Evolutionary conservation across 2,329 filamentous ascomycete genomes (phyloP).

Genomic region (Cladosporium velox): DNA sequence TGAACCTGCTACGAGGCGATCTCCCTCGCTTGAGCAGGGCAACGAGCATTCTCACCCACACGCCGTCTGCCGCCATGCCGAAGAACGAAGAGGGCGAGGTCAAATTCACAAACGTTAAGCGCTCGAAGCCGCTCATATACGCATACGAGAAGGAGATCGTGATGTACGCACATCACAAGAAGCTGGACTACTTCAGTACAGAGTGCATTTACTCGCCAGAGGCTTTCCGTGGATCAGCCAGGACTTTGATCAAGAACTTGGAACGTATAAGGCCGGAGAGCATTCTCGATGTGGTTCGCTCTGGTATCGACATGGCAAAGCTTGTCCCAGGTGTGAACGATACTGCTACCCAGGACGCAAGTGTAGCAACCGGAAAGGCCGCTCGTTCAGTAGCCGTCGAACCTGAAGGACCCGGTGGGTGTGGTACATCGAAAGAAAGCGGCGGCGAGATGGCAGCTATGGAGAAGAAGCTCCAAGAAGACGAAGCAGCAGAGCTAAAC

Average conservation of each 20-base stretch:
- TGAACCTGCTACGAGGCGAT: constrained; percentile 93
- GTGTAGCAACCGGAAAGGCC: constrained; percentile 1
- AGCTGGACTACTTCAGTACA: constrained; percentile 95
- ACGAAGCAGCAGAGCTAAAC: constrained; percentile 59
- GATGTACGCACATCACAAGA: constrained; percentile 94
- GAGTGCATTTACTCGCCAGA: constrained; percentile 99
- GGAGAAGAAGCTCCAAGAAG: constrained; percentile 69
- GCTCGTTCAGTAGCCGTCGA: constrained; percentile 37
- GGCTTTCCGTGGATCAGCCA: constrained; percentile 89
- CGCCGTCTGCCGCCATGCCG: constrained; percentile 44
- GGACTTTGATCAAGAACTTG: constrained; percentile 90
- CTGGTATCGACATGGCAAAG: constrained; percentile 92
- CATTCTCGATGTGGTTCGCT: constrained; percentile 90
- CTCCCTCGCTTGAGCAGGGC: constrained; percentile 82
- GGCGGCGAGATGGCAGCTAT: constrained; percentile 80
- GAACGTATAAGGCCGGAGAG: constrained; percentile 91
- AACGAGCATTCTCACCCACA: constrained; percentile 78
- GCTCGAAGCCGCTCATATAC: constrained; percentile 96
- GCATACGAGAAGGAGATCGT: constrained; percentile 99
- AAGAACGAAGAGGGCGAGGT: constrained; percentile 28
- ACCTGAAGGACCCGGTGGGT: constrained; percentile 69
- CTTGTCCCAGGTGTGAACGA: constrained; percentile 63
- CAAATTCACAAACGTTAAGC: constrained; percentile 82
- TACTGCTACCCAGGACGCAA: not conserved
- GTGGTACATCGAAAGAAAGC: constrained; percentile 66